phyloP scores from a whole-genome alignment of 2,329 filamentous ascomycete species.

The Penicillium sclerotigenum region DNA sequence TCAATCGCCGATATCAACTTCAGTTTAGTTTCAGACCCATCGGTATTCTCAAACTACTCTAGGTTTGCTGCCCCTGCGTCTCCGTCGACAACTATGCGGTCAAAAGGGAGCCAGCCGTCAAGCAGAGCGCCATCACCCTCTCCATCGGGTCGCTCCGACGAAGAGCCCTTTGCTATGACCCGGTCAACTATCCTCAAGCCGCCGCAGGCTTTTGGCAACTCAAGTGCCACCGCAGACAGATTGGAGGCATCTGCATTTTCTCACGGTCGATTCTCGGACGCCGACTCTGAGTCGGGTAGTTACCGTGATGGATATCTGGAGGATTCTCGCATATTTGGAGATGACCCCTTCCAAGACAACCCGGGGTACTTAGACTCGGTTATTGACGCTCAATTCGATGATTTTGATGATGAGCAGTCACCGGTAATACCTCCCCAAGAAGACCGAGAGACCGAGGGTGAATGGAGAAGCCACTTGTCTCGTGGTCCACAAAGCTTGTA shows the following conservation, averaged over 20 bases:
- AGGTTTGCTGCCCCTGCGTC: conserved; percentile 35
- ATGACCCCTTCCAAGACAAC: conserved; percentile 36
- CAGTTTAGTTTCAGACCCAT: conserved; percentile 48
- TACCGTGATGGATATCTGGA: conserved; percentile 25
- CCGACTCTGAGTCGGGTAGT: conserved; percentile 38
- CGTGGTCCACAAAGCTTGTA: conserved; percentile 16
- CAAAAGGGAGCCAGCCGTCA: conserved; percentile 31
- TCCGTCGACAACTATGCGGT: conserved; percentile 34
- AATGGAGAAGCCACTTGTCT: conserved; percentile 17
- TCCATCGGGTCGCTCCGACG: conserved; percentile 23
- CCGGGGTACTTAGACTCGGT: conserved; percentile 40
- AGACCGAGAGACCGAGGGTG: conserved; percentile 7
- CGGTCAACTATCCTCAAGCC: conserved; percentile 40
- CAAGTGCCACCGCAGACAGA: not conserved
- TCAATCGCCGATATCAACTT: conserved; percentile 46
- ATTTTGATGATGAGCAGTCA: conserved; percentile 31
- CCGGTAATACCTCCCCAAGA: conserved; percentile 12
- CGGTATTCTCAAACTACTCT: conserved; percentile 48
- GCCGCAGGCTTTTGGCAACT: conserved; percentile 12
- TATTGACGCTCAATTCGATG: conserved; percentile 35
- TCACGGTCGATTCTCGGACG: conserved; percentile 43
- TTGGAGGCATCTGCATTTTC: conserved; percentile 36
- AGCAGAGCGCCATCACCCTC: conserved; percentile 30
- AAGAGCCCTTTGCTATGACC: conserved; percentile 34
- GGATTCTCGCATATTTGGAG: conserved; percentile 27